Evolutionary conservation across 1,284 basidiomycete genomes (phyloP), one percentile per base, ranked within the genome.

Genomic region (Entoloma clypeatum): DNA sequence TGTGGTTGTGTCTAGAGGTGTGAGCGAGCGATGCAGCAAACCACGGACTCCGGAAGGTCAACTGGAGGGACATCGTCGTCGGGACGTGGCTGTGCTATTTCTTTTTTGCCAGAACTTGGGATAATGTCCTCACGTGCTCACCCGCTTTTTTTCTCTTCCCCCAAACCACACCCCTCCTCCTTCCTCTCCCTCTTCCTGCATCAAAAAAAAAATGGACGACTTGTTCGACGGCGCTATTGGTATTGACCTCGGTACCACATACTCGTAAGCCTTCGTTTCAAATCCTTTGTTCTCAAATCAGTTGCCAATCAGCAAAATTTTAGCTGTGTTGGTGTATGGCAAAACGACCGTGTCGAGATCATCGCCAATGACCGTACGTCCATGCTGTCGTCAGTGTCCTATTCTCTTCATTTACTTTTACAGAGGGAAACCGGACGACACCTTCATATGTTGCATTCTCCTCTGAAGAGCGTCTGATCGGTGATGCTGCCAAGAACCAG

Each of bases 391-490:
- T 19, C 9, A 11, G 7, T n/a, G 28, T 23, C 10, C 16, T 13
- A 7, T 21, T 8, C 8, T 16, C 19, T 10, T 32, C 22, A 31
- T 11, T 14, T 7, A 18, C 6, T 37, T 11, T 21, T 35, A 21
- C 60, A 91, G 91, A 96, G 88, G 95, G 94, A 63, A 98, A 98
- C 84, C 84, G 95, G 57, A 97, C 95, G 58, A 98, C 95, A 44
- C 95, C 95, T 44, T 99, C 95, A 56, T 98, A 98, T 72, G 95
- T 98, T 69, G 92, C 95, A 57, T 98, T 99, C 80, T 94, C 92
- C 55, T 73, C 91, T 51, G 89, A 89, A 67, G 95, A 99, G 80
- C 93, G 95, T 77, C 75, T 99, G 66, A 98, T 98, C 62, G 95
- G 94, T 68, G 95, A 98, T 81, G 92, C 92, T 57, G 95, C 94